Conservation (phyloP, 768 basidiomycete genomes). For the Russula griseocarnosa region DNA sequence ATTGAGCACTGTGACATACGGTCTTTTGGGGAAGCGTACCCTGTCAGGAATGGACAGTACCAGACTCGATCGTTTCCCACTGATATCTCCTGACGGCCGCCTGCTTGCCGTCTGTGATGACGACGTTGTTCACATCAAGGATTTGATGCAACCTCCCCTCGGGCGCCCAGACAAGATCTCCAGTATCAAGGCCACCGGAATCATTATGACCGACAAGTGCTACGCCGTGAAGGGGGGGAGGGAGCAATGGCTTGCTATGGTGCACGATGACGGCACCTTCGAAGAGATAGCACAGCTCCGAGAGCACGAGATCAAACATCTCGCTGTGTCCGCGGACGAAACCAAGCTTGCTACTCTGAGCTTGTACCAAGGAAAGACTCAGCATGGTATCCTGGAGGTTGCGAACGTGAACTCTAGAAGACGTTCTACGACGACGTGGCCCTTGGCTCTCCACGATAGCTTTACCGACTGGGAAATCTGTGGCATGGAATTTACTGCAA, state of each 20-base stretch:
- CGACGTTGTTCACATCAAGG: constrained; percentile 14
- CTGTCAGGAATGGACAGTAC: constrained; percentile 6
- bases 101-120: constrained; percentile 18
- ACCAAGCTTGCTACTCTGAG: constrained; percentile 13
- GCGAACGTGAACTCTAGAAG: constrained; percentile 15
- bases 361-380: constrained; percentile 14
- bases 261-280: constrained; percentile 12
- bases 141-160: constrained; percentile 12
- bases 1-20: background rate
- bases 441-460: constrained; percentile 18
- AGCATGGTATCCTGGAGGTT: constrained; percentile 13
- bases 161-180: background rate
- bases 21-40: constrained; percentile 5
- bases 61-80: constrained; percentile 17
- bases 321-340: constrained; percentile 10
- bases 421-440: constrained; percentile 16
- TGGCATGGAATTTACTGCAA: constrained; percentile 21
- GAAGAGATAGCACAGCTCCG: constrained; percentile 16
- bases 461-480: constrained; percentile 19
- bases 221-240: constrained; percentile 12
- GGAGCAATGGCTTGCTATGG: constrained; percentile 13
- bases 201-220: constrained; percentile 9
- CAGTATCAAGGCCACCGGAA: constrained; percentile 12
- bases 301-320: constrained; percentile 9
- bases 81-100: constrained; percentile 15